Percentiles rank a stretch among this genome's conserved stretches.
These are phyloP conservation scores for Fusarium sp. DNA, from an alignment of 2,329 filamentous ascomycete species.

Conservation along the genomic window DNA sequence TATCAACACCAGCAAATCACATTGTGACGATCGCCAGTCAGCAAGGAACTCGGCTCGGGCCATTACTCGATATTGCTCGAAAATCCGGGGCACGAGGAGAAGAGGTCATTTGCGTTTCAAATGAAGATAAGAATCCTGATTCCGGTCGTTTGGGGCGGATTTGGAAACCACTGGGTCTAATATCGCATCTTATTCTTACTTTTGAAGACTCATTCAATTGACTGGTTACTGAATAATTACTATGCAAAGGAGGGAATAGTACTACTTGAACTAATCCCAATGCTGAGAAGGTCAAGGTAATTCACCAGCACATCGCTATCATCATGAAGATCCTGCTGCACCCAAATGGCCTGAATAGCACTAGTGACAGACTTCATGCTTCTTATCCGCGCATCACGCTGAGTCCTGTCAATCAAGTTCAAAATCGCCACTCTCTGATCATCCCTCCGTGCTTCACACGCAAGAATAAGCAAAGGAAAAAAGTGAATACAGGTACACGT, in stretches of 20 bases:
- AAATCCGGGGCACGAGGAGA: neutral
- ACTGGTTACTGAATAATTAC: no score
- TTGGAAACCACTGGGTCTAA: no score
- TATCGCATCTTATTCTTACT: no score
- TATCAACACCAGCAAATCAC: neutral
- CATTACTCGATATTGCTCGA: neutral
- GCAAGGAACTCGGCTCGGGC: neutral
- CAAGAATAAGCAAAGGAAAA: constrained; percentile 53
- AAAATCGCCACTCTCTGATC: constrained; percentile 49
- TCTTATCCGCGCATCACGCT: constrained; percentile 30
- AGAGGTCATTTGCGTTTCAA: neutral
- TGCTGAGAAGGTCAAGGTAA: constrained; percentile 47
- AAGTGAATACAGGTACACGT: constrained; percentile 47
- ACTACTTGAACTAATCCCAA: constrained; percentile 27
- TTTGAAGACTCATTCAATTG: no score
- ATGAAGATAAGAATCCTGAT: neutral
- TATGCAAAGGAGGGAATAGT: constrained; percentile 30
- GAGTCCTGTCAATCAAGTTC: constrained; percentile 48
- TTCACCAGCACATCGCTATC: constrained; percentile 49
- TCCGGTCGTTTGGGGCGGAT: neutral
- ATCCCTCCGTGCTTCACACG: constrained; percentile 52
- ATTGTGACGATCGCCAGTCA: neutral
- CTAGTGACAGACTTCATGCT: constrained; percentile 42
- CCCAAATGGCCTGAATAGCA: constrained; percentile 50
- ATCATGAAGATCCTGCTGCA: constrained; percentile 51